Percentiles rank a stretch among this genome's conserved stretches.
phyloP scores from a whole-genome alignment of 331 rosid genomes.

The Malus hybrid region DNA sequence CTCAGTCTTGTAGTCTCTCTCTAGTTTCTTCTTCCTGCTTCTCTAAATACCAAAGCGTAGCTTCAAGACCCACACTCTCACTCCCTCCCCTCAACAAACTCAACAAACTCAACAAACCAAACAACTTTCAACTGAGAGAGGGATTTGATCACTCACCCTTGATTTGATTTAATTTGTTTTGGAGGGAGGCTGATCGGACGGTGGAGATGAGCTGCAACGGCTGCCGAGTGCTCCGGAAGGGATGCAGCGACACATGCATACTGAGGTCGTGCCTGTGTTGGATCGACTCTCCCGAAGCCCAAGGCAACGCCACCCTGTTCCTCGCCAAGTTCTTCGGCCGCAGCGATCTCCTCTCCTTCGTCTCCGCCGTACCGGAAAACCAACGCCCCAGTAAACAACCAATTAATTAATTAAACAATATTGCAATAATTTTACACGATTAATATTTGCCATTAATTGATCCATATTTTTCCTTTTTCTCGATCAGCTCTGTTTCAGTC shows the following conservation, averaged over 20 bases:
- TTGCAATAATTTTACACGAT: not conserved
- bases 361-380: slow-evolving; percentile 52
- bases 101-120: too few relatives aligned
- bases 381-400: slow-evolving; percentile 34
- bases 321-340: slow-evolving; percentile 64
- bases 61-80: not conserved
- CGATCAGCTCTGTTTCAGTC: slow-evolving; percentile 54
- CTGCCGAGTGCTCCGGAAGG: slow-evolving; percentile 69
- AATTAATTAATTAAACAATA: too few relatives aligned
- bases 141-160: not conserved
- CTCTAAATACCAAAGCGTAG: not conserved
- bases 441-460: not conserved
- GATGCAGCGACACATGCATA: slow-evolving; percentile 51
- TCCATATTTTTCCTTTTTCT: not conserved
- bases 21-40: not conserved
- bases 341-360: slow-evolving; percentile 48
- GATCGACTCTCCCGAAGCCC: slow-evolving; percentile 53
- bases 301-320: slow-evolving; percentile 26
- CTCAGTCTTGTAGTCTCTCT: not conserved
- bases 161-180: too few relatives aligned
- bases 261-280: slow-evolving; percentile 50
- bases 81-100: not conserved
- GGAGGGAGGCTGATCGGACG: not conserved
- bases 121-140: not conserved
- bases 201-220: slow-evolving; percentile 70